Base-by-base conservation (phyloP, 306 rosid genomes). In the Erythrophleum fordii region DNA sequence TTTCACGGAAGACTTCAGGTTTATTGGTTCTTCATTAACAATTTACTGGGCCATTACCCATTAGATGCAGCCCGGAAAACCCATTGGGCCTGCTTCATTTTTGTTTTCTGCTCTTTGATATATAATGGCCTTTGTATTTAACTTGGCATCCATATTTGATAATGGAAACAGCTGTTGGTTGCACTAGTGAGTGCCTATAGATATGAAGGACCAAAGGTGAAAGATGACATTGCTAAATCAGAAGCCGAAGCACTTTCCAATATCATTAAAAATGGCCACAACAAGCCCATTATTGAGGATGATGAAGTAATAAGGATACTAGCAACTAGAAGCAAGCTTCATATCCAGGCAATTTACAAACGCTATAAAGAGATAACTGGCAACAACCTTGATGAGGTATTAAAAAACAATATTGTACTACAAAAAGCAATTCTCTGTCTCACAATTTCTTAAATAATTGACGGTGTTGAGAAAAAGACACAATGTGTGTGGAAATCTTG, bases 131-230 rank as follows among this genome's bases (percentile, higher is more conserved):
- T 11, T 44, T 39, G 14, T 2, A 37, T 18, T 53, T 64, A 80
- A 73, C 29, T 35, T 53, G 37, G 7, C 20, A 23, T 31, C 59
- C 77, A 53, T 59, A 46, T 46, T 46, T 74, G 45, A 31, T 67
- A 53, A 69, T 77, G 61, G 49, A 73, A 75, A 70, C 87, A 95
- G 99, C 92, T 95, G 11, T 86, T 95, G 89, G 90, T 93, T 77
- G 94, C 97, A 13, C 88, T 95, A 35, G 83, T 87, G 83, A 93
- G 99, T 75, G 94, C 98, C 35, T 95, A 95, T 71, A 89, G 99
- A 80, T 95, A 95, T n/a, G 99, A 95, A 84, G 99, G 99, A 49
- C 0, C 87, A 73, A 91, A 85, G 82, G 82, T 90, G 13, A 89
- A 85, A 16, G 90, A 88, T 8, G 92, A 88, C 14, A 45, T 29